Evolutionary conservation across 192 early-diverging fungal genomes (phyloP), one percentile per base, ranked within the genome.

Genomic region (Phycomyces blakesleeanus): DNA sequence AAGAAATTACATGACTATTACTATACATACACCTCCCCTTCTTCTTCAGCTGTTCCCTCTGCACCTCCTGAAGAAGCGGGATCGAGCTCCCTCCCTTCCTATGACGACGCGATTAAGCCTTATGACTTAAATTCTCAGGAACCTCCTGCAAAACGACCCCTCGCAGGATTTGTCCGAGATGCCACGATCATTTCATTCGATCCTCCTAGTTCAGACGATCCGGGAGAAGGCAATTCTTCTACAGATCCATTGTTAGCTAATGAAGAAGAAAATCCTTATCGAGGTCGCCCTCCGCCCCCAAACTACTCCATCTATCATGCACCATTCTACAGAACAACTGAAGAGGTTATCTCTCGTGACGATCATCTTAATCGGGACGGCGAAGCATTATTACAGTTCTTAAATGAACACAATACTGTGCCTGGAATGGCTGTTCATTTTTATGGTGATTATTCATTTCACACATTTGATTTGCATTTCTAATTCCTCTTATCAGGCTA

Each of bases 371-470:
- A 75, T 44, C 22, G 59, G 7, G 68, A 75, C 41, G 60, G 63
- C 10, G 74, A 75, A 51, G 74, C 74, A 39, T 49, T 75, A 0
- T 41, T 55, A 5, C 68, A 70, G 18, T 75, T 75, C 18, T 39
- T 75, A 52, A 39, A 59, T 20, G 59, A 68, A 7, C 73, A 75
- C 26, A 70, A 75, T 53, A 66, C 52, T 0, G 50, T 53, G 9
- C 73, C 73, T 10, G 42, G 44, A 12, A 68, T 75, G 66, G 22
- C 38, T n/a, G 51, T 75, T 39, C 51, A 65, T 41, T 67, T 73
- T 54, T 59, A 58, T 59, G 71, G 71, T 65, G 63, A 39, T 11
- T 22, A n/a, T 27, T 24, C 40, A 41, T 14, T 47, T 6, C 12
- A 7, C 1, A 47, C 2, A 47, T 11, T 11, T 12, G 44, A n/a